Evolutionary conservation across 1,284 basidiomycete species (phyloP), one percentile per base, ranked within the genome.

Genomic region (Ustilago loliicola): DNA sequence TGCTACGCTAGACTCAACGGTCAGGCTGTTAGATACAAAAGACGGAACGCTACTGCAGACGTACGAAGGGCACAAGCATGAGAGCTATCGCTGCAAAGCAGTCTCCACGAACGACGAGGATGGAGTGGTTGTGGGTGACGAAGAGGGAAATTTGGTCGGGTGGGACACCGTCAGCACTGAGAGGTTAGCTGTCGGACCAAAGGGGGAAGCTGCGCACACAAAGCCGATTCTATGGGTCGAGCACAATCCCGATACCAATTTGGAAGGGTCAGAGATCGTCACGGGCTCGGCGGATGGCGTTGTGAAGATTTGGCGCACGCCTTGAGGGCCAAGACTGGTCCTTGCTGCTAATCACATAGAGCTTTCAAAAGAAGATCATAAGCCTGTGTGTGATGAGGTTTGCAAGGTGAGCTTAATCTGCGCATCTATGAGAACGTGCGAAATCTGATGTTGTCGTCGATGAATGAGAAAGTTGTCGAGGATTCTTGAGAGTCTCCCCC

Each of bases 161-260:
- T 99, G 96, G 96, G 94, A 96, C 83, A 88, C 98, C 61, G 90
- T 97, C 30, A 66, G 72, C 19, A 34, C 50, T 2, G 59, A 76
- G 32, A 50, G 52, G 17, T 25, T 60, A 2, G 9, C 23, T 9
- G 62, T 72, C 30, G 64, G 75, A 48, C 21, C 90, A 90, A 25
- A 91, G 91, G 48, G 93, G 92, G 91, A 91, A 83, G 91, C 91
- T 84, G 90, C 91, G 2, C 95, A 97, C 85, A 89, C 91, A 54
- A 94, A 93, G 85, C 90, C 93, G 27, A 91, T 98, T 50, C 93
- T 94, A 17, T 97, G 95, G 93, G 92, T 94, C 1, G 94, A 96
- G 86, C 90, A 93, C 77, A 92, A 93, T 66, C 89, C 91, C 1
- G 90, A 91, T 36, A 21, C 71, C 17, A 55, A 34, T 13, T 34